Conservation (phyloP, 2,329 filamentous ascomycete genomes). For the Sporothrix brasiliensis region DNA sequence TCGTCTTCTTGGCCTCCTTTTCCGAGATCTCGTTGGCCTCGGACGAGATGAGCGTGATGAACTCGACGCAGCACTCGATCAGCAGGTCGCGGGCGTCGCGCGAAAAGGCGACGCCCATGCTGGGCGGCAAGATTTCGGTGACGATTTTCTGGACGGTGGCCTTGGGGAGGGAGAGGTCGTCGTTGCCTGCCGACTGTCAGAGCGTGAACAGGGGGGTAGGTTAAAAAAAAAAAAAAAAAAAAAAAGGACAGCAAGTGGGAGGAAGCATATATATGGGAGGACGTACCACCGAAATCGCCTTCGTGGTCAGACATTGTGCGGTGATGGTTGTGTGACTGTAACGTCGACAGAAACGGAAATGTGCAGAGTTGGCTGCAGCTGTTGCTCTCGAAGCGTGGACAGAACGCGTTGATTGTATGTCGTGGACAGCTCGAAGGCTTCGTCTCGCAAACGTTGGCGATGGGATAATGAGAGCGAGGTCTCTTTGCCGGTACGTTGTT, state of each 20-base stretch:
- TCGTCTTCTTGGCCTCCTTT: slow-evolving; percentile 98
- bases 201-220: neutral
- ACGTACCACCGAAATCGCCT: slow-evolving; percentile 58
- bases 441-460: too few relatives aligned
- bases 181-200: slow-evolving; percentile 50
- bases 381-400: too few relatives aligned
- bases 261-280: neutral
- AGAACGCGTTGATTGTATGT: too few relatives aligned
- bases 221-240: too few relatives aligned
- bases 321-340: neutral
- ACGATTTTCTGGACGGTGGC: slow-evolving; percentile 84
- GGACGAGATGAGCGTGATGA: slow-evolving; percentile 97
- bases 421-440: too few relatives aligned
- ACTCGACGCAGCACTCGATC: slow-evolving; percentile 98
- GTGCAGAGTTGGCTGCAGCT: too few relatives aligned
- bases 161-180: slow-evolving; percentile 67
- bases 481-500: neutral
- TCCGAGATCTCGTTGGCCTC: slow-evolving; percentile 99
- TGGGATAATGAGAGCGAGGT: too few relatives aligned
- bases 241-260: too few relatives aligned
- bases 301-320: slow-evolving; percentile 67
- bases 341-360: neutral
- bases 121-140: slow-evolving; percentile 82
- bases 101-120: slow-evolving; percentile 78
- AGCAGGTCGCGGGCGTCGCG: slow-evolving; percentile 94